Evolutionary conservation across 768 basidiomycete species (phyloP).

Genomic region (Tulasnella sp.): DNA sequence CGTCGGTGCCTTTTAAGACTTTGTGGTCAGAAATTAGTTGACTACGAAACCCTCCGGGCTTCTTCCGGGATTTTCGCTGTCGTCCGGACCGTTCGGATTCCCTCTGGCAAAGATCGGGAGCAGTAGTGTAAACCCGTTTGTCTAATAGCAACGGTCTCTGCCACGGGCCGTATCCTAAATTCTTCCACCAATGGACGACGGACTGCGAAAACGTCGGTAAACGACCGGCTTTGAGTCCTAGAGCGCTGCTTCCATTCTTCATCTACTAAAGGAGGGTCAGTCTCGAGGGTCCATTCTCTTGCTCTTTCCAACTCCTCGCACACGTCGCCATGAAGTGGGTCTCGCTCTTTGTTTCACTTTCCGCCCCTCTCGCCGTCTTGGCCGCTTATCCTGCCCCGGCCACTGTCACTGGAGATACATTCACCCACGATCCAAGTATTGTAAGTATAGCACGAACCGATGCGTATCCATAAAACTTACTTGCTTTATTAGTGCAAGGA

Average conservation of each 20-base stretch:
- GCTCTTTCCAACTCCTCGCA: too few species aligned
- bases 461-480: neutral
- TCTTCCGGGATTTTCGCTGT: neutral
- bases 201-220: neutral
- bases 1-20: too few species aligned
- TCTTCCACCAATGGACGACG: neutral
- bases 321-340: neutral
- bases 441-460: neutral
- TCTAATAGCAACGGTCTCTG: neutral
- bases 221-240: neutral
- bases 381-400: neutral
- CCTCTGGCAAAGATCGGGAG: neutral
- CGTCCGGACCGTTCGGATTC: neutral
- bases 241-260: neutral
- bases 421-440: neutral
- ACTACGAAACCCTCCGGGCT: neutral
- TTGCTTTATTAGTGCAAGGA: neutral
- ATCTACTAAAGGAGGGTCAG: neutral
- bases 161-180: neutral
- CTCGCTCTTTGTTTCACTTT: neutral
- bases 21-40: neutral
- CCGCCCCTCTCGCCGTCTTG: neutral
- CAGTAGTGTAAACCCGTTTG: neutral
- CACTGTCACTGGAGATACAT: neutral
- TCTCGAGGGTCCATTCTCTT: neutral